Percentiles rank a stretch among this genome's conserved stretches.
Conservation (phyloP, 106 monocot species). For the Dioscorea alata region DNA sequence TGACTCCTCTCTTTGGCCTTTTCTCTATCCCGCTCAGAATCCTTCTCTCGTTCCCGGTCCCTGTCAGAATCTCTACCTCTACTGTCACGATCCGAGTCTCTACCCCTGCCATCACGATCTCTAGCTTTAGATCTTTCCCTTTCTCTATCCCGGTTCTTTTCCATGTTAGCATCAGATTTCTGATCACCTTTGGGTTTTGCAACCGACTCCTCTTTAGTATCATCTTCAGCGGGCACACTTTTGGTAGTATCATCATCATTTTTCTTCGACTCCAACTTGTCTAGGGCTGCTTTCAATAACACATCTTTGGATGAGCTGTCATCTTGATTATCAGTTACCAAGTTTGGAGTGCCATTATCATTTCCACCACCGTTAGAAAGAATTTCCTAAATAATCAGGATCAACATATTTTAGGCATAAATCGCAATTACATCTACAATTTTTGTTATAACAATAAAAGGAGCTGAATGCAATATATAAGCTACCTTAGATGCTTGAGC, state of each 20-base stretch:
- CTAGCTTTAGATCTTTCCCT: constrained; percentile 37
- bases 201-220: constrained; percentile 38
- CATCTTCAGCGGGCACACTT: constrained; percentile 20
- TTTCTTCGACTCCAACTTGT: constrained; percentile 67
- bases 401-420: background rate
- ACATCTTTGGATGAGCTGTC: constrained; percentile 32
- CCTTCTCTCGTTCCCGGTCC: constrained; percentile 40
- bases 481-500: constrained; percentile 54
- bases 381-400: constrained; percentile 42
- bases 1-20: constrained; percentile 50
- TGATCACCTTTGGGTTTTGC: constrained; percentile 34
- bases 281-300: constrained; percentile 25
- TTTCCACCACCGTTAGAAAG: constrained; percentile 22
- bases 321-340: constrained; percentile 21
- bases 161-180: constrained; percentile 32
- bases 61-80: constrained; percentile 51
- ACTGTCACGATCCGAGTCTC: constrained; percentile 42
- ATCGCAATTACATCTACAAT: background rate
- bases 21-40: constrained; percentile 43
- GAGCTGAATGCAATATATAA: background rate
- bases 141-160: constrained; percentile 42
- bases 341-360: constrained; percentile 28
- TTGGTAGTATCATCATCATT: constrained; percentile 43
- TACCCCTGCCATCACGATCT: constrained; percentile 47
- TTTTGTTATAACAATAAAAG: no score